A percentile compares a stretch with the other conserved stretches of the same genome.
phyloP scores from a whole-genome alignment of 129 eudicot species.

The Chrysanthemum makinoi region DNA sequence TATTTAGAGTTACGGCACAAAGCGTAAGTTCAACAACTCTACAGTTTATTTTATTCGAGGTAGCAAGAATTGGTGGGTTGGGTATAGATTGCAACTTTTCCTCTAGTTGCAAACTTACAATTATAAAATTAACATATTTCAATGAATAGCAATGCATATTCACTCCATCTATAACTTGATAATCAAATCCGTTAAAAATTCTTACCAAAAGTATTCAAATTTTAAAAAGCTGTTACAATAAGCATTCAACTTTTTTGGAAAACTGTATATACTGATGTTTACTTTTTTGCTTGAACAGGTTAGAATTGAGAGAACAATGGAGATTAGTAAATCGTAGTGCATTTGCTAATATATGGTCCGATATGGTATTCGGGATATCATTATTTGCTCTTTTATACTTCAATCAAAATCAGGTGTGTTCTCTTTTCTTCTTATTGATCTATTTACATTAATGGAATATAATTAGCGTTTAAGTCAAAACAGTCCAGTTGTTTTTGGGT shows the following conservation, averaged over 20 bases:
- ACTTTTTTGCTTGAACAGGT: conserved; percentile 48
- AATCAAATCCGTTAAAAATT: too few species aligned
- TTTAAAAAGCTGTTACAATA: too few species aligned
- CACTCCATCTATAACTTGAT: too few species aligned
- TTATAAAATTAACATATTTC: too few species aligned
- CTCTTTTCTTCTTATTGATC: conserved; percentile 19
- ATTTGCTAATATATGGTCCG: conserved; percentile 95
- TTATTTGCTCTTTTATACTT: conserved; percentile 77
- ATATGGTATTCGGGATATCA: conserved; percentile 84
- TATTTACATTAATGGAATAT: neutral
- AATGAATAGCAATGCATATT: too few species aligned
- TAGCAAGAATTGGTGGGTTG: too few species aligned
- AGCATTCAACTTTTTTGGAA: neutral
- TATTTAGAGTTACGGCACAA: conserved; percentile 74
- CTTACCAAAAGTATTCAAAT: too few species aligned
- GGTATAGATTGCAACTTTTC: too few species aligned
- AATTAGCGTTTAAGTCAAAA: neutral
- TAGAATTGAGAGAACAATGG: conserved; percentile 82
- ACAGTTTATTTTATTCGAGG: too few species aligned
- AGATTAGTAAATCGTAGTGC: conserved; percentile 87
- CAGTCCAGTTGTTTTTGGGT: neutral
- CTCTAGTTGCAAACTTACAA: too few species aligned
- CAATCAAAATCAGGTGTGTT: conserved; percentile 76
- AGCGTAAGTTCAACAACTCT: conserved; percentile 58
- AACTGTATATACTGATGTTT: neutral